These are phyloP conservation scores for Glonium stellatum DNA, from an alignment of 495 filamentous ascomycete species.

Conservation along the genomic window DNA sequence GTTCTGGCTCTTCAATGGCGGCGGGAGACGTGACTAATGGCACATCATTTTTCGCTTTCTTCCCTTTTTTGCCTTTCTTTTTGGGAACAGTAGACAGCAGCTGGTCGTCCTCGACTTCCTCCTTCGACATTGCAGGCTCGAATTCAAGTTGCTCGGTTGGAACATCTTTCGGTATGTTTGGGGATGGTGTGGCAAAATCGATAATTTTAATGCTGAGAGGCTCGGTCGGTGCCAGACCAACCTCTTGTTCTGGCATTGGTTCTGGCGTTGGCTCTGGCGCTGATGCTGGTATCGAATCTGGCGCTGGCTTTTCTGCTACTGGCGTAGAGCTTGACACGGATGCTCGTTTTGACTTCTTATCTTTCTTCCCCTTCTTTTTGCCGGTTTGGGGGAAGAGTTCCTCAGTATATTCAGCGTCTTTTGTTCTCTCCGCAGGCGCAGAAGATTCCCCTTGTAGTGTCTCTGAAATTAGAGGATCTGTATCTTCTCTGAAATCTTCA, in stretches of 20 bases:
- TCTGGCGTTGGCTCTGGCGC: not conserved
- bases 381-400: not conserved
- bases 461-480: not conserved
- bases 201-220: not conserved
- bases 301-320: not conserved
- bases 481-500: not conserved
- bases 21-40: not conserved
- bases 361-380: slow-evolving; percentile 26
- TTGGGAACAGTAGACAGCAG: not conserved
- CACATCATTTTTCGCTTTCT: not conserved
- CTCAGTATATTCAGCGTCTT: not conserved
- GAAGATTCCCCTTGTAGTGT: not conserved
- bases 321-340: not conserved
- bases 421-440: not conserved
- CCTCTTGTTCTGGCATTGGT: not conserved
- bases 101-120: not conserved
- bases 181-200: not conserved
- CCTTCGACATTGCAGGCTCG: not conserved
- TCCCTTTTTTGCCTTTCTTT: slow-evolving; percentile 20
- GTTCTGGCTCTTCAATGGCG: not conserved
- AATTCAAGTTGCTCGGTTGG: not conserved
- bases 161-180: not conserved
- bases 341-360: slow-evolving; percentile 19
- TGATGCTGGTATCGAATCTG: not conserved
- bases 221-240: not conserved